Evolutionary conservation across 2,329 filamentous ascomycete species (phyloP).

Genomic region (Colletotrichum ledebouriae): DNA sequence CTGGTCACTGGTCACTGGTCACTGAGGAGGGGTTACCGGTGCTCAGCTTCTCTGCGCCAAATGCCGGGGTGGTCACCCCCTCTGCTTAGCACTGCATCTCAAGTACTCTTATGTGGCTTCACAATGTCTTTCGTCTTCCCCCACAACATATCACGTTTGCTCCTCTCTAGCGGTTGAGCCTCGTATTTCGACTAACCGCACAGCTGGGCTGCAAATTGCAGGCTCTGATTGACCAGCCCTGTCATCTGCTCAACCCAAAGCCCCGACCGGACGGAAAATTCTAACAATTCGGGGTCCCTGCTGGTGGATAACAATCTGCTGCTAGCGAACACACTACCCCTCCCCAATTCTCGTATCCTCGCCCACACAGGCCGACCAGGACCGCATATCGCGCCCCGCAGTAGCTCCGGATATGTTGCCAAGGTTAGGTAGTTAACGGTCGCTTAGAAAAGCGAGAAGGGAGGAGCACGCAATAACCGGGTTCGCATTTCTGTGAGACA

Average conservation of each 20-base stretch:
- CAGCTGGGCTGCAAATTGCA: conserved; percentile 18
- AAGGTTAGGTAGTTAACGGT: conserved; percentile 5
- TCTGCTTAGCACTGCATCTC: not conserved
- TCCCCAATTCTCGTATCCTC: conserved; percentile 28
- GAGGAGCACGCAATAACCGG: conserved; percentile 6
- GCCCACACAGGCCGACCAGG: conserved; percentile 18
- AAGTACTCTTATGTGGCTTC: conserved; percentile 1
- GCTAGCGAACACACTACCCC: conserved; percentile 19
- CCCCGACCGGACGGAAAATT: conserved; percentile 30
- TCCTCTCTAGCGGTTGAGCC: conserved; percentile 4
- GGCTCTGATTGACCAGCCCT: not conserved
- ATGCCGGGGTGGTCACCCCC: not conserved
- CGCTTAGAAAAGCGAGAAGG: conserved; percentile 3
- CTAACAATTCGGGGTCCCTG: conserved; percentile 35
- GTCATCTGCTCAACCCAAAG: conserved; percentile 8
- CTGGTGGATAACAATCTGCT: conserved; percentile 31
- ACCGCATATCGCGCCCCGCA: conserved; percentile 20
- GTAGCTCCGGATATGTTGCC: conserved; percentile 10
- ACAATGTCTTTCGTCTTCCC: conserved; percentile 3
- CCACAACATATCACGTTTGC: not conserved
- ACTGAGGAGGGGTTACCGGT: not conserved
- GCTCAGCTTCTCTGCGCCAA: conserved; percentile 6
- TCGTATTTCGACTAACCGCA: conserved; percentile 34
- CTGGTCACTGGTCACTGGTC: no score
- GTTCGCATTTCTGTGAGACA: not conserved